A percentile compares a stretch with the other conserved stretches of the same genome.
These are phyloP conservation scores for Secale cereale DNA, from an alignment of 176 grass and related monocot genomes.

Conservation along the genomic window DNA sequence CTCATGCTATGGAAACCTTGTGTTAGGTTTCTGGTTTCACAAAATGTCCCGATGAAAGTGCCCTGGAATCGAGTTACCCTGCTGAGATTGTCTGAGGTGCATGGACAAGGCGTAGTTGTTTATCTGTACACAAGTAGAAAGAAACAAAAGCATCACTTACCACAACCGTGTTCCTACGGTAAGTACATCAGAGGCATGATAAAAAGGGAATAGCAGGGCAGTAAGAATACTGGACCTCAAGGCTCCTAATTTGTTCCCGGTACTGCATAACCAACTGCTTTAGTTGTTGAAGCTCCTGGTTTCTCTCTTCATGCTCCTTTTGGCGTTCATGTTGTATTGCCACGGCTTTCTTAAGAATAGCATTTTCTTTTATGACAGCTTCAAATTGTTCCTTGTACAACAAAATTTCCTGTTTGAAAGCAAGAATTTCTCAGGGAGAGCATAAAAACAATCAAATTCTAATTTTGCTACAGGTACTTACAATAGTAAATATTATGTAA, in stretches of 20 bases:
- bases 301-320: slow-evolving; percentile 53
- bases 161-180: background rate
- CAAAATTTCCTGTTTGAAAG: slow-evolving; percentile 45
- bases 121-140: slow-evolving; percentile 29
- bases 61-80: slow-evolving; percentile 52
- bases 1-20: slow-evolving; percentile 9
- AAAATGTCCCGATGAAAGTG: slow-evolving; percentile 61
- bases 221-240: slow-evolving; percentile 47
- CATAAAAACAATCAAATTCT: background rate
- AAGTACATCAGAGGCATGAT: background rate
- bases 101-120: slow-evolving; percentile 68
- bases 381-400: slow-evolving; percentile 64
- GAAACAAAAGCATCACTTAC: background rate
- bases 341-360: slow-evolving; percentile 72
- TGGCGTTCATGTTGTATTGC: slow-evolving; percentile 72
- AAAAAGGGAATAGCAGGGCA: background rate
- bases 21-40: slow-evolving; percentile 22
- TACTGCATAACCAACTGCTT: slow-evolving; percentile 66
- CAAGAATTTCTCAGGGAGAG: background rate
- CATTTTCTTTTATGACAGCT: slow-evolving; percentile 45
- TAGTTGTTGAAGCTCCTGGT: slow-evolving; percentile 56
- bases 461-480: background rate
- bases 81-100: slow-evolving; percentile 70
- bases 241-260: slow-evolving; percentile 66
- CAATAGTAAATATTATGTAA: background rate